Evolutionary conservation across 495 filamentous ascomycete genomes (phyloP), one percentile per base, ranked within the genome.

Genomic region (Talaromyces thailandensis): DNA sequence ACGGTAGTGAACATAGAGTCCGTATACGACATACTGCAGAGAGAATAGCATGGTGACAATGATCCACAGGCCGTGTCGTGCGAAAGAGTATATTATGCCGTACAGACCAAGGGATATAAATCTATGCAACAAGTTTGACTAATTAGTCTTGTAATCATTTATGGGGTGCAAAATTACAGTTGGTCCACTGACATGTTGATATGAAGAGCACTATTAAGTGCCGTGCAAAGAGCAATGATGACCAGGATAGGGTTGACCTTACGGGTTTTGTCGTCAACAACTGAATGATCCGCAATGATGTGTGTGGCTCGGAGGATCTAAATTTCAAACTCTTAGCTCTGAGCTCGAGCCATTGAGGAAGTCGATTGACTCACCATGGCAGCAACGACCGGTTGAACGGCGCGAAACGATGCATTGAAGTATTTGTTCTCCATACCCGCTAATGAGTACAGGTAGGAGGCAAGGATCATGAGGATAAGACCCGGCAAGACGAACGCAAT

Each of bases 61-160:
- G 3, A 70, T 65, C 50, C 66, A 67, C n/a, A 69, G 53, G 1
- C 69, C 70, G 8, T 66, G 69, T 28, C 65, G 24, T 29, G 68
- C 63, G 24, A 74, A 59, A 2, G 67, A 51, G 53, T 75, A 70
- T 6, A 72, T 63, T 12, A 73, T 59, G 18, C 72, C 72, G 43
- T 74, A 75, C 24, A 74, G 53, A 61, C 48, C 68, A 12, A 75
- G 70, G 31, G 73, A 75, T 58, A 75, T 73, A 43, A 75, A 74
- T 23, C 65, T 72, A 64, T 43, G n/a, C n/a, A 6, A 5, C 6
- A 18, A 18, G 4, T 16, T 43, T 7, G 14, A 43, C 1, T 18
- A 4, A 37, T 26, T 21, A 56, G 45, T 16, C 48, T 12, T 12
- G 31, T 35, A 8, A 35, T 35, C 31, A 35, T 35, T 11, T 35